Evolutionary conservation across 1,284 basidiomycete genomes (phyloP).

Genomic region (Sphagnurus paluster): DNA sequence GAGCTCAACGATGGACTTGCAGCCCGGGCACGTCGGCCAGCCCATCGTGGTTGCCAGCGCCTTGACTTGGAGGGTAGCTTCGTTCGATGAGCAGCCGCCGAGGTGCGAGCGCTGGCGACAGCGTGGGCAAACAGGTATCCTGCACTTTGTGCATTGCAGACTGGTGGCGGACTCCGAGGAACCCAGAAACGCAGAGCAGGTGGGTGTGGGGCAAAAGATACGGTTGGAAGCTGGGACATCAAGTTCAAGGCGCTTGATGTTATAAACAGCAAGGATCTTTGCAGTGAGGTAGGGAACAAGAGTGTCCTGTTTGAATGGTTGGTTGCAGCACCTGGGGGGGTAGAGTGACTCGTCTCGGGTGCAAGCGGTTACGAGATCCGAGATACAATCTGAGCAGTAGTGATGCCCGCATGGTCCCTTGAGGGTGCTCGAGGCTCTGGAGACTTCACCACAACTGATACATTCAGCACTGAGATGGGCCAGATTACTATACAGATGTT

Average conservation of each 20-base stretch:
- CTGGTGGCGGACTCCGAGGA: slow-evolving; percentile 27
- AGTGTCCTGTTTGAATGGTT: slow-evolving; percentile 26
- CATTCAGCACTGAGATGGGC: slow-evolving; percentile 28
- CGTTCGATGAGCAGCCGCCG: slow-evolving; percentile 38
- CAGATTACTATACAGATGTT: background rate
- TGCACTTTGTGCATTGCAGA: slow-evolving; percentile 38
- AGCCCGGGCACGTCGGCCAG: slow-evolving; percentile 52
- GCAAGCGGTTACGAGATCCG: slow-evolving; percentile 29
- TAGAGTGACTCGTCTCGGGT: slow-evolving; percentile 37
- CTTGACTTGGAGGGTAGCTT: slow-evolving; percentile 33
- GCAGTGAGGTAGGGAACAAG: slow-evolving; percentile 26
- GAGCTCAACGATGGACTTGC: slow-evolving; percentile 44
- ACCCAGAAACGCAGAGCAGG: slow-evolving; percentile 55
- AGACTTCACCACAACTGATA: slow-evolving; percentile 28
- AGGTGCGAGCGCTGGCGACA: slow-evolving; percentile 45
- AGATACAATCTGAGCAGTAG: slow-evolving; percentile 28
- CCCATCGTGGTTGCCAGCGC: slow-evolving; percentile 41
- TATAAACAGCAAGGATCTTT: slow-evolving; percentile 23
- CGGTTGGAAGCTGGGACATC: slow-evolving; percentile 34
- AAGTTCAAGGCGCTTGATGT: slow-evolving; percentile 37
- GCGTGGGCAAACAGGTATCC: slow-evolving; percentile 35
- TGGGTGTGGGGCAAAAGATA: slow-evolving; percentile 39
- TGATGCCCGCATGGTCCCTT: slow-evolving; percentile 31
- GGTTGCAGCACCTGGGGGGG: slow-evolving; percentile 39
- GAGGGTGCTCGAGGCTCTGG: slow-evolving; percentile 19